Evolutionary conservation across 495 filamentous ascomycete species (phyloP).

Genomic region (Aspergillus taichungensis): DNA sequence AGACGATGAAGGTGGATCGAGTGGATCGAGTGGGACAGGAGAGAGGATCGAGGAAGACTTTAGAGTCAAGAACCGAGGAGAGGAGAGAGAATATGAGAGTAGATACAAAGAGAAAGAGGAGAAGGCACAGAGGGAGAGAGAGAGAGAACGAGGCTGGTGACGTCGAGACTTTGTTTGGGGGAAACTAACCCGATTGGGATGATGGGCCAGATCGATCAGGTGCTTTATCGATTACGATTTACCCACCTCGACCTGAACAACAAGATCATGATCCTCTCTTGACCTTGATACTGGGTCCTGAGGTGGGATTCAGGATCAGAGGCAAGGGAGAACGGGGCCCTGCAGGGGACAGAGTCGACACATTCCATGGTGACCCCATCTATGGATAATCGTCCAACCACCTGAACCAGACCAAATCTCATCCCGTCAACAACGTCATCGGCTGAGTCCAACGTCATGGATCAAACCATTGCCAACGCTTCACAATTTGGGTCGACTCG

Average conservation of each 20-base stretch:
- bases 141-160: constrained; percentile 17
- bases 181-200: constrained; percentile 17
- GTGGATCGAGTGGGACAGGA: background rate
- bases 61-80: constrained; percentile 4
- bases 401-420: background rate
- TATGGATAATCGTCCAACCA: too few species aligned
- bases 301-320: background rate
- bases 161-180: constrained; percentile 25
- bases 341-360: background rate
- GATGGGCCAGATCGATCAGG: constrained; percentile 2
- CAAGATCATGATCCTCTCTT: background rate
- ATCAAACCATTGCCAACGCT: background rate
- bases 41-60: constrained; percentile 4
- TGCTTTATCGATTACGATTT: constrained; percentile 8
- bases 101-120: background rate
- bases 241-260: background rate
- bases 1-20: background rate
- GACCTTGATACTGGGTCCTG: too few species aligned
- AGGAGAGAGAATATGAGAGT: background rate
- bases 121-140: background rate
- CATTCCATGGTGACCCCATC: background rate
- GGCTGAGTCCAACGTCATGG: constrained; percentile 15
- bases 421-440: constrained; percentile 13
- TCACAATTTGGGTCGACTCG: background rate
- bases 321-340: background rate